phyloP scores from a whole-genome alignment of 1,284 basidiomycete genomes.

The Polyporus tsugae region DNA sequence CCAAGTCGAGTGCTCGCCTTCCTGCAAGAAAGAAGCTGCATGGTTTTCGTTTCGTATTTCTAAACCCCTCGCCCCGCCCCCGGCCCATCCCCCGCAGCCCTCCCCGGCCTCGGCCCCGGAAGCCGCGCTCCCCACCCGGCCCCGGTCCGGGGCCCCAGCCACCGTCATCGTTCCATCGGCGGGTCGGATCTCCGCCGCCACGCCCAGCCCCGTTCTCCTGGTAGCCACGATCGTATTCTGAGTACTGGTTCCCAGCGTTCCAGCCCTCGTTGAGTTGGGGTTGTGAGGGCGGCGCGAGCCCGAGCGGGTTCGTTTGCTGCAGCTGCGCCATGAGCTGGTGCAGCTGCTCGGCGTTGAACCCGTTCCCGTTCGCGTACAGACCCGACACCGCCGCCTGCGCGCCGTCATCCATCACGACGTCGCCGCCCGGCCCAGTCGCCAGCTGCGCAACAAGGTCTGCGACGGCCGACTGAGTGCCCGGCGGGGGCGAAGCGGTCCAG shows the following conservation, averaged over 20 bases:
- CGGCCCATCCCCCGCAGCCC: constrained; percentile 56
- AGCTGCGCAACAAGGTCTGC: constrained; percentile 77
- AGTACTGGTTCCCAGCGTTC: constrained; percentile 38
- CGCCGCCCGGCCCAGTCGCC: constrained; percentile 41
- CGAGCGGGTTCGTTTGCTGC: constrained; percentile 36
- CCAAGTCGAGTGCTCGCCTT: constrained; percentile 77
- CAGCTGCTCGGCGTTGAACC: constrained; percentile 65
- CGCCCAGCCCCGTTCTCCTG: constrained; percentile 48
- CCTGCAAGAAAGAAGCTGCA: constrained; percentile 88
- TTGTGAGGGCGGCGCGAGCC: constrained; percentile 28
- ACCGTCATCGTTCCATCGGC: constrained; percentile 54
- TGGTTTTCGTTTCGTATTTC: constrained; percentile 81
- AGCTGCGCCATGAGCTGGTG: constrained; percentile 67
- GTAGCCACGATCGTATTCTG: constrained; percentile 47
- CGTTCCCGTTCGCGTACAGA: constrained; percentile 38
- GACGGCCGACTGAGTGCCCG: constrained; percentile 55
- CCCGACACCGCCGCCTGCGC: constrained; percentile 29
- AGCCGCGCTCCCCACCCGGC: constrained; percentile 41
- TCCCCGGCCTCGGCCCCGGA: constrained; percentile 48
- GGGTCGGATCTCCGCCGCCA: constrained; percentile 41
- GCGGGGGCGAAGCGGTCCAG: constrained; percentile 58
- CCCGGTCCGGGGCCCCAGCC: constrained; percentile 9
- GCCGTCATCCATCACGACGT: constrained; percentile 34
- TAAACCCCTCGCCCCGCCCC: constrained; percentile 64
- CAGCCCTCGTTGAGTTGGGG: constrained; percentile 36